Conservation (phyloP, 345 rosid genomes). For the Sonneratia alba region DNA sequence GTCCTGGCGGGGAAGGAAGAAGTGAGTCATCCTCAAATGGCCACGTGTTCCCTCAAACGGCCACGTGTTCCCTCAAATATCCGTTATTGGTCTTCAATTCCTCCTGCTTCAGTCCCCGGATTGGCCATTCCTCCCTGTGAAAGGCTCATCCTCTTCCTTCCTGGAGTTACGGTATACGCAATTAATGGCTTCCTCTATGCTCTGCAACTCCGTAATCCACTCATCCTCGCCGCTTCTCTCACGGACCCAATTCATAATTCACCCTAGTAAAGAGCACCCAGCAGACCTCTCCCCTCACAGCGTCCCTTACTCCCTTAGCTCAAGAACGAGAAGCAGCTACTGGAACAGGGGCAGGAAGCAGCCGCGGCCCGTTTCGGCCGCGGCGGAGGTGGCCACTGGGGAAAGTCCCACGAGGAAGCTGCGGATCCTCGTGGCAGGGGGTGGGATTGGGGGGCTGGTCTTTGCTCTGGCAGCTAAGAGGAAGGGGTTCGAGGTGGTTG, state of each 20-base stretch:
- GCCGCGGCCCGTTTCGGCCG: slow-evolving; percentile 31
- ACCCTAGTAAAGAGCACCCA: slow-evolving; percentile 19
- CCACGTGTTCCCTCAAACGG: slow-evolving; percentile 1
- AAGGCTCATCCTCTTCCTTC: background rate
- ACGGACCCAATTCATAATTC: slow-evolving; percentile 36
- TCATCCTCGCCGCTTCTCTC: slow-evolving; percentile 36
- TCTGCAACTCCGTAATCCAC: slow-evolving; percentile 29
- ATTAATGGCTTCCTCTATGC: slow-evolving; percentile 27
- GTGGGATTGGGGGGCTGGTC: slow-evolving; percentile 88
- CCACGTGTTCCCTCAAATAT: background rate
- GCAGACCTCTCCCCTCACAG: slow-evolving; percentile 32
- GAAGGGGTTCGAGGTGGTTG: slow-evolving; percentile 82
- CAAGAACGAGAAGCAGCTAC: slow-evolving; percentile 18
- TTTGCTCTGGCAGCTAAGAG: slow-evolving; percentile 88
- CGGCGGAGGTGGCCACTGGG: slow-evolving; percentile 6
- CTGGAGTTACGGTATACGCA: background rate
- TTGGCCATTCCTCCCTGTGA: background rate
- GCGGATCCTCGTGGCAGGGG: slow-evolving; percentile 79
- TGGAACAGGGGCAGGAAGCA: slow-evolving; percentile 11
- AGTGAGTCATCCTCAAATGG: slow-evolving; percentile 1
- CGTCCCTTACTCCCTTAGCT: slow-evolving; percentile 11
- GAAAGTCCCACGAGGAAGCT: slow-evolving; percentile 28
- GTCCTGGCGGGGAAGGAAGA: background rate
- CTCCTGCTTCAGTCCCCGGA: background rate
- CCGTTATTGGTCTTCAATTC: background rate